Evolutionary conservation across 331 rosid genomes (phyloP), one percentile per base, ranked within the genome.

Genomic region (Telfairia occidentalis): DNA sequence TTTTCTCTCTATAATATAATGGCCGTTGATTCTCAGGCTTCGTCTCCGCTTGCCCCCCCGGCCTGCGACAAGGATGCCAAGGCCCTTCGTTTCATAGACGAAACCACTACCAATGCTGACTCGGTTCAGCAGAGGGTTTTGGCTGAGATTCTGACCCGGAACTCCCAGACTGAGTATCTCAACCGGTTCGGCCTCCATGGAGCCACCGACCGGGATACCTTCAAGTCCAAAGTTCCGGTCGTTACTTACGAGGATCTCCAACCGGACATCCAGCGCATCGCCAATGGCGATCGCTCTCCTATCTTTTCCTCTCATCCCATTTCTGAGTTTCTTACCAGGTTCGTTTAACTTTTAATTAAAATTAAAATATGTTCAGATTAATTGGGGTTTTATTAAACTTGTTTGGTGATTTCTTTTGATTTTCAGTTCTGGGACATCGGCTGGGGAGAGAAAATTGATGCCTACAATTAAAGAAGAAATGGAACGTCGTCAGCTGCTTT

Each of bases 241-340:
- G 88, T 89, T 1, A 80, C 84, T 0, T 94, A 91, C 76, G 96
- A 94, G 74, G 97, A 94, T 84, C 85, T 94, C 1, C 88, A 81
- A 61, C 92, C 92, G 4, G 83, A 89, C 66, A 88, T 94, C 49
- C 92, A 89, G 63, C 95, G 98, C 55, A 87, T 94, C 50, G 96
- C 96, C 16, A 87, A 91, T 40, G 98, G 98, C 16, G 98, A 94
- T 76, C 84, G 84, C 77, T 88, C 98, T 38, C 85, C 88, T 29
- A 87, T 94, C 84, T 78, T 94, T 30, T 84, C 80, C 64, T 11
- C 96, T 65, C 86, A 73, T 42, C 96, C 96, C 19, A 84, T 94
- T 77, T 91, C 98, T 0, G 98, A 94, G 84, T 91, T 94, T 53
- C 92, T 94, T 79, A 91, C 98, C 21, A 94, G 98, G 98, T 91